A percentile compares a stretch with the other conserved stretches of the same genome.
Evolutionary conservation across 2,329 filamentous ascomycete species (phyloP).

Genomic region (Exophiala lecanii-corni): DNA sequence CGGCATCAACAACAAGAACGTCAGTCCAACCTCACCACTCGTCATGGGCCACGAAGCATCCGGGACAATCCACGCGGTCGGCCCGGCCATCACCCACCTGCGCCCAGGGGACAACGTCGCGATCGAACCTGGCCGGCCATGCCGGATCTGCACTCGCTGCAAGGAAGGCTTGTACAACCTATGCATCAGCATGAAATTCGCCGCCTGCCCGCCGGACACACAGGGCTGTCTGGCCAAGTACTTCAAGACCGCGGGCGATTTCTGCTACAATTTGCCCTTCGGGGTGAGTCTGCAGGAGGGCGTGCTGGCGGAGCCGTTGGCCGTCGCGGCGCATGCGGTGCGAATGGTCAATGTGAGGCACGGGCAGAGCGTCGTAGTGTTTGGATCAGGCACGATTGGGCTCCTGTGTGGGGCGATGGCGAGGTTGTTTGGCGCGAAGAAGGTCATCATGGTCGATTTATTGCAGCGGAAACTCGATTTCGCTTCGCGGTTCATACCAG

Average conservation of each 20-base stretch:
- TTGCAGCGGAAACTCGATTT: constrained; percentile 57
- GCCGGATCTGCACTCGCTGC: constrained; percentile 33
- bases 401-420: constrained; percentile 58
- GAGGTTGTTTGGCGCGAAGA: constrained; percentile 54
- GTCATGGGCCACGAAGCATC: constrained; percentile 35
- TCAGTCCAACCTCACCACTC: constrained; percentile 28
- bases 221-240: constrained; percentile 38
- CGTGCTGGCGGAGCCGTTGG: constrained; percentile 46
- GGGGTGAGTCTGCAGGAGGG: constrained; percentile 39
- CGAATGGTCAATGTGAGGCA: constrained; percentile 37
- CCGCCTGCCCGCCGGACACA: constrained; percentile 32
- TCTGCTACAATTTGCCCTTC: constrained; percentile 37
- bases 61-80: constrained; percentile 29
- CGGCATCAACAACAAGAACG: constrained; percentile 30
- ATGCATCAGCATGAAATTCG: constrained; percentile 38
- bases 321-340: constrained; percentile 44
- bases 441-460: constrained; percentile 58
- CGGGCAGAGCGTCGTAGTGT: constrained; percentile 37
- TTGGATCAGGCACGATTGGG: constrained; percentile 48
- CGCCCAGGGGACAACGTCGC: constrained; percentile 32
- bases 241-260: constrained; percentile 36
- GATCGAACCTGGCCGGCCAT: constrained; percentile 36
- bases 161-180: constrained; percentile 39
- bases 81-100: constrained; percentile 26
- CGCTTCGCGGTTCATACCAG: constrained; percentile 29